These are phyloP conservation scores for Cladosporium cucumerinum DNA, from an alignment of 2,329 filamentous ascomycete species.

Conservation along the genomic window DNA sequence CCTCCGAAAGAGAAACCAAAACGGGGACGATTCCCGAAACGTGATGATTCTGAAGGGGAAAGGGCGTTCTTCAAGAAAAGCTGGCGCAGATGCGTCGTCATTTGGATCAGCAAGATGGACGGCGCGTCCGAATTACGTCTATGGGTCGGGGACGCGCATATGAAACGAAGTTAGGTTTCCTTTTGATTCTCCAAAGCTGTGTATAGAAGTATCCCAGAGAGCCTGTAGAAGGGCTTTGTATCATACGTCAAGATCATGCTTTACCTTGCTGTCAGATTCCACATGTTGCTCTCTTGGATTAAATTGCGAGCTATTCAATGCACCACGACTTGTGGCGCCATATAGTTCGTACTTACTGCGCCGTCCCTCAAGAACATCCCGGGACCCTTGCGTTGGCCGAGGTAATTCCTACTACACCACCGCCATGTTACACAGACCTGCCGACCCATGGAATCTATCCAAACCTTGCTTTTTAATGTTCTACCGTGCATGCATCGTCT, in stretches of 20 bases:
- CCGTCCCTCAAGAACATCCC: neutral
- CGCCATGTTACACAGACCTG: neutral
- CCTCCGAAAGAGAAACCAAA: neutral
- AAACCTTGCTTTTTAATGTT: neutral
- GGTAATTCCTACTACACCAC: neutral
- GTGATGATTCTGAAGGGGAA: neutral
- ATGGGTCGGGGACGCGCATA: neutral
- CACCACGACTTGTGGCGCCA: neutral
- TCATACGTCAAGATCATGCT: constrained; percentile 3
- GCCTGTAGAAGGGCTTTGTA: constrained; percentile 13
- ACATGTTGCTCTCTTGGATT: neutral
- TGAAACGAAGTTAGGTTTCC: constrained; percentile 15
- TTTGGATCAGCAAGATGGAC: constrained; percentile 6
- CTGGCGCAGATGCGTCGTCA: neutral
- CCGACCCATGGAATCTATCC: neutral
- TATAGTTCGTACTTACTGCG: neutral
- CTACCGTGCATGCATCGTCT: neutral
- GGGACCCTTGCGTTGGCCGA: neutral
- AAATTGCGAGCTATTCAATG: neutral
- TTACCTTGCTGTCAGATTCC: neutral
- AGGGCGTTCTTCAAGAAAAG: neutral
- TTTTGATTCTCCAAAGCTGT: constrained; percentile 5
- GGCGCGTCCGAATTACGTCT: neutral
- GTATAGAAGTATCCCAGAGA: constrained; percentile 15
- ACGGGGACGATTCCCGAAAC: neutral